Evolutionary conservation across 768 basidiomycete species (phyloP).

Genomic region (Podaxis mareebaensis): DNA sequence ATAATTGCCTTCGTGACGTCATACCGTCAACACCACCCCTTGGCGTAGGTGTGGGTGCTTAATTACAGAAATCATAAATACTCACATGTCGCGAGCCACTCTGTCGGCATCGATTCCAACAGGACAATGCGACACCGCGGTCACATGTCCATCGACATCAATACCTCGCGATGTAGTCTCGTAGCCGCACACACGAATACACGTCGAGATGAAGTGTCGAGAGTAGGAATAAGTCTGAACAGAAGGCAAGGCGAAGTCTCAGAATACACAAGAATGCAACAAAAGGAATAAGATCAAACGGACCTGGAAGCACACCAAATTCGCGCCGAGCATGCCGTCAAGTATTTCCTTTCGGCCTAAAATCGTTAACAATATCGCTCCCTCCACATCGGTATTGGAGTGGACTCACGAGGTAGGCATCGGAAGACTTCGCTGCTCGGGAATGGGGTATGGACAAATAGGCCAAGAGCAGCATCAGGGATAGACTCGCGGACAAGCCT

Average conservation of each 20-base stretch:
- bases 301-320: slow-evolving; percentile 92
- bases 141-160: slow-evolving; percentile 85
- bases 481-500: slow-evolving; percentile 74
- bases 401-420: slow-evolving; percentile 77
- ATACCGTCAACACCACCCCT: slow-evolving; percentile 1
- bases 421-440: slow-evolving; percentile 96
- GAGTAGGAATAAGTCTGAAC: slow-evolving; percentile 87
- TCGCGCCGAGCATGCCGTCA: slow-evolving; percentile 97
- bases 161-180: slow-evolving; percentile 74
- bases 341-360: slow-evolving; percentile 87
- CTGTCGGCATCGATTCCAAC: slow-evolving; percentile 95
- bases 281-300: slow-evolving; percentile 14
- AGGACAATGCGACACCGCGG: slow-evolving; percentile 85
- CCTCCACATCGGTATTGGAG: slow-evolving; percentile 9
- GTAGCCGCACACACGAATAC: slow-evolving; percentile 94
- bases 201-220: slow-evolving; percentile 92
- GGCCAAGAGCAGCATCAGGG: slow-evolving; percentile 72
- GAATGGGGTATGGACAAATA: slow-evolving; percentile 98
- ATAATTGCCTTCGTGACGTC: slow-evolving; percentile 8
- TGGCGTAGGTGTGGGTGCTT: neutral
- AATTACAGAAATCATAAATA: slow-evolving; percentile 14
- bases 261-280: slow-evolving; percentile 2
- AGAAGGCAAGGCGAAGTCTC: neutral
- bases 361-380: neutral
- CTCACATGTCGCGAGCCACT: slow-evolving; percentile 78